Base-by-base conservation (phyloP, 345 rosid species). In the Melaleuca alternifolia region DNA sequence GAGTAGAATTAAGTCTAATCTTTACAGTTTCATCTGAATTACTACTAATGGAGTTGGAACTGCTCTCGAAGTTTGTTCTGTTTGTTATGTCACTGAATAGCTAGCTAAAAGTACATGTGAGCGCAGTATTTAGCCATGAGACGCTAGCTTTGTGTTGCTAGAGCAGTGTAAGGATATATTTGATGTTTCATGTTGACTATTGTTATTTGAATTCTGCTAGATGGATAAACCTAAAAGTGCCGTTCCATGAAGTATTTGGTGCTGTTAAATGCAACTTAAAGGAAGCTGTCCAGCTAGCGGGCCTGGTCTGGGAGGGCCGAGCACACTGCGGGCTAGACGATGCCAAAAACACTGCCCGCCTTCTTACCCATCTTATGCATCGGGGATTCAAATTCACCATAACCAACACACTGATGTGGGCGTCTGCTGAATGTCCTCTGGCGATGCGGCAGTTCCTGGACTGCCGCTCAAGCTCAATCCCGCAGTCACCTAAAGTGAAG, bases 161-260 rank as follows among this genome's bases (percentile, higher is more conserved):
- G 48, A 46, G 51, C 71, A 37, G 11, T 5, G 21, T 48, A 50
- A 61, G 33, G 86, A 59, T 16, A 62, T 50, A 44, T 23, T 50
- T 24, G n/a, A 50, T 41, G 41, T 18, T n/a, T 46, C 41, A 44
- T 46, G 65, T 86, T 41, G 53, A 56, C 51, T 10, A 5, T 48
- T 85, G 26, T 83, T 82, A 51, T 87, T 75, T 5, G 6, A 54
- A 83, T 41, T 44, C 54, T 88, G 76, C 86, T 54, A 93, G 93
- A 88, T 93, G 94, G 94, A 93, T 93, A 86, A 93, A 93, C 91
- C 89, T 93, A 51, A 93, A 87, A 87, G 94, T 91, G 57, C 94
- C 94, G 2, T 93, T 91, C 87, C 82, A 83, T 59, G 93, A 93
- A 89, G 92, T 89, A 54, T 93, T 89, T 57, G 93, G 92, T 14